Evolutionary conservation across 2,329 filamentous ascomycete genomes (phyloP), one percentile per base, ranked within the genome.

Genomic region (Aurifilum marmelostoma): DNA sequence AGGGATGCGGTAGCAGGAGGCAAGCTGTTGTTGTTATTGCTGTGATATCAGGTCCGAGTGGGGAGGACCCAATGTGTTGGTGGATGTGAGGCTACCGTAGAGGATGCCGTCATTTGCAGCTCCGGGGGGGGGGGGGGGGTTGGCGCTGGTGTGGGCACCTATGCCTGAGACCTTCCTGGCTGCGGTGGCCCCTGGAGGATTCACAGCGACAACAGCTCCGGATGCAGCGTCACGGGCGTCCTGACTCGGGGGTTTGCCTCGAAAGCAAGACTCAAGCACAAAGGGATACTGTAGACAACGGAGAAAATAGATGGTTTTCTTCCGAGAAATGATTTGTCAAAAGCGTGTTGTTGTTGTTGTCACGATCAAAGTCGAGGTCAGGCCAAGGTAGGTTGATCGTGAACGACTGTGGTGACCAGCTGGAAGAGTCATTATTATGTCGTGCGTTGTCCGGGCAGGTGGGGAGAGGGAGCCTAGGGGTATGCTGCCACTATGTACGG

Each of bases 41-140:
- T n/a, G 39, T n/a, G 59, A 62, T 62, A 7, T 39, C 12, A 39
- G 39, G 59, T 29, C 59, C n/a, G 21, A 21, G 59, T 24, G 37
- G 37, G 14, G 59, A 29, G 24, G 52, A 16, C 24, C 52, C 34
- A 21, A 8, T n/a, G 59, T 27, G 37, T 37, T 60, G 54, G 29
- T 62, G 59, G 59, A 62, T 7, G 59, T 62, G 59, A 43, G 29
- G 59, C 41, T 24, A 24, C 59, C 37, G n/a, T 21, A 12, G 39
- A 50, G 61, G 61, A 63, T 63, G 61, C 61, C 61, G 61, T 63
- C 61, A 63, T 63, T 47, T 41, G 41, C 61, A 63, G 61, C 41
- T 50, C 61, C 61, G 21, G 39, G 61, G 39, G 61, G 61, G 4
- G 61, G 21, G 39, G 61, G 39, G 61, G 61, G 4, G 61, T 63